Evolutionary conservation across 2,329 filamentous ascomycete genomes (phyloP), one percentile per base, ranked within the genome.

Genomic region (Arthrobotrys sphaeroides): DNA sequence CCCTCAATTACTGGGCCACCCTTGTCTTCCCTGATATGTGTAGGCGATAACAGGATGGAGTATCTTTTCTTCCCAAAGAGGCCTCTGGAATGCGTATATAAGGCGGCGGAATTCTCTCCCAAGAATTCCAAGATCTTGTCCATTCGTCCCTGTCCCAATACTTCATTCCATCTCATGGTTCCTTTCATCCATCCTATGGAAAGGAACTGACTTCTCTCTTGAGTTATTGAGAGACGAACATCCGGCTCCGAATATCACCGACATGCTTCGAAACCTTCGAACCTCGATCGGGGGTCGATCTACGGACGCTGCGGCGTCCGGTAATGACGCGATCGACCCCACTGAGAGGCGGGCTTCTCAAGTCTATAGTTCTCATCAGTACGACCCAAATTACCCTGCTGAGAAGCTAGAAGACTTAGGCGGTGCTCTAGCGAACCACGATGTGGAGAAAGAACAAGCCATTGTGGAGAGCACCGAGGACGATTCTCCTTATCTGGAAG

Each of bases 401-500:
- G 77, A 77, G 42, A 73, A 78, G 43, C 66, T 65, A 16, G 68
- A 78, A 1, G 61, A 66, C 20, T 28, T 78, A 2, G 43, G 69
- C n/a, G 42, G 42, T 20, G 72, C 78, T 18, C 51, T 78, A 13
- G 66, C 77, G 18, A 77, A 66, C 3, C 77, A 77, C 31, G 80
- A 81, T 43, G 55, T 78, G 2, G 81, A 83, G 47, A 80, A 81
- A 18, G 81, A 82, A 45, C 80, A 81, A 47, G 81, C 81, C 33
- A 78, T 83, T 5, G 81, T 81, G 24, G 81, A 82, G n/a, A 81
- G 80, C 2, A 83, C 85, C 5, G 81, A 83, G 28, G 86, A 88
- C 72, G 83, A 89, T 80, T 90, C 89, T 1, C 89, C 89, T 0
- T 91, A 90, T 79, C 86, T 88, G 26, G 89, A 91, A 81, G 88